Conservation (phyloP, 208 protist genomes). For the Acanthamoeba quina region DNA sequence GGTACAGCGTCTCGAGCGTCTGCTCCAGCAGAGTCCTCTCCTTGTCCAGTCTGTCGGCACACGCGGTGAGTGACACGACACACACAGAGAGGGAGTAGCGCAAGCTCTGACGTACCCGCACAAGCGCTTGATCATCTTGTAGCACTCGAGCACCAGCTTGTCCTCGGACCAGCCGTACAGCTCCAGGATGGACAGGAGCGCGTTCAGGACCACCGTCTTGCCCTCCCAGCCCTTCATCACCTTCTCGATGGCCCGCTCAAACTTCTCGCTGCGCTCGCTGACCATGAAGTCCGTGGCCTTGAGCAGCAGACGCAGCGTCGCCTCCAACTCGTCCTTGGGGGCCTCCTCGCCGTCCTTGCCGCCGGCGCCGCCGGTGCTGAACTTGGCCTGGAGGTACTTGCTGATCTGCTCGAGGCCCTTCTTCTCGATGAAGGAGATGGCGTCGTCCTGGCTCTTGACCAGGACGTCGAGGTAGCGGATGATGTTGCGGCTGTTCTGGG, state of each 20-base stretch:
- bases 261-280: slow-evolving; percentile 33
- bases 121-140: slow-evolving; percentile 33
- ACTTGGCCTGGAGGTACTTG: slow-evolving; percentile 16
- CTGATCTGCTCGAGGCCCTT: slow-evolving; percentile 33
- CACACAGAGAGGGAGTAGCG: too few relatives aligned
- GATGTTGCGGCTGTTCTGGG: slow-evolving; percentile 59
- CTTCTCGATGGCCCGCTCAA: slow-evolving; percentile 33
- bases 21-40: slow-evolving; percentile 33
- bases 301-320: background rate
- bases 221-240: slow-evolving; percentile 39
- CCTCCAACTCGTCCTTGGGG: background rate
- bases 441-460: slow-evolving; percentile 16
- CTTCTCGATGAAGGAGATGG: slow-evolving; percentile 46
- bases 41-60: slow-evolving; percentile 2
- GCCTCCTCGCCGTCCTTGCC: slow-evolving; percentile 13
- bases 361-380: background rate
- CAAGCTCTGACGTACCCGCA: background rate
- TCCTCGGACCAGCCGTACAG: slow-evolving; percentile 39
- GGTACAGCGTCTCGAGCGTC: slow-evolving; percentile 7
- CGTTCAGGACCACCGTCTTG: background rate
- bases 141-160: slow-evolving; percentile 11
- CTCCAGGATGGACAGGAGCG: slow-evolving; percentile 9
- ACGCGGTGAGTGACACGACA: background rate
- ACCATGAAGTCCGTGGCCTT: slow-evolving; percentile 40
- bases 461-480: slow-evolving; percentile 37